Evolutionary conservation across 768 basidiomycete species (phyloP).

Genomic region (Trametes villosa): DNA sequence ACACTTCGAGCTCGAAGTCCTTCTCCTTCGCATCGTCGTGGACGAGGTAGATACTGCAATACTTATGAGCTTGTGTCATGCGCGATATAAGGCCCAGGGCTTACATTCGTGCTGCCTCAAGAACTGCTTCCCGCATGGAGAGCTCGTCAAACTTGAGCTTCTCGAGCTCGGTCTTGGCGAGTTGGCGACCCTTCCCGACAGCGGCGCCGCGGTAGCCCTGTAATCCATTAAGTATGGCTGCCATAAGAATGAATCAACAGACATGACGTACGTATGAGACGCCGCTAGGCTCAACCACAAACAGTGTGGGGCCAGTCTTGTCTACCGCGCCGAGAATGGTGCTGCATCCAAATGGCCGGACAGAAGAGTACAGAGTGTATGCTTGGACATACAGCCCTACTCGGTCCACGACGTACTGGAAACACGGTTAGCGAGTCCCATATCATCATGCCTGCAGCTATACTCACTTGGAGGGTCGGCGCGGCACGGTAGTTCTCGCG

Average conservation of each 20-base stretch:
- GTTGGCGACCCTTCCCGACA: constrained; percentile 96
- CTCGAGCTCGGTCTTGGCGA: constrained; percentile 98
- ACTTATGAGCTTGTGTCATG: constrained; percentile 13
- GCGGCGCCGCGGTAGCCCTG: constrained; percentile 96
- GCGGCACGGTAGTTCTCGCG: constrained; percentile 75
- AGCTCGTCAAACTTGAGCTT: constrained; percentile 89
- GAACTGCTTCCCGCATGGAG: constrained; percentile 81
- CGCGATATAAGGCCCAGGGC: constrained; percentile 31
- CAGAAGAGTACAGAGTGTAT: constrained; percentile 97
- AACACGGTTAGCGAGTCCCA: not conserved
- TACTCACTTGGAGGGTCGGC: constrained; percentile 75
- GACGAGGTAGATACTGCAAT: constrained; percentile 86
- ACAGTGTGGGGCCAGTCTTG: constrained; percentile 84
- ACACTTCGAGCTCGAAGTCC: constrained; percentile 96
- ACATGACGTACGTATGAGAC: constrained; percentile 73
- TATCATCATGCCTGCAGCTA: not conserved
- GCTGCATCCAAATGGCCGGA: constrained; percentile 95
- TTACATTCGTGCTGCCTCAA: constrained; percentile 95
- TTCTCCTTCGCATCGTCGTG: constrained; percentile 99
- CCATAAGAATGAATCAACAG: not conserved
- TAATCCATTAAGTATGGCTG: not conserved
- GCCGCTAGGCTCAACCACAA: constrained; percentile 93
- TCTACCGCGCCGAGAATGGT: constrained; percentile 90
- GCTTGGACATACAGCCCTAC: constrained; percentile 90
- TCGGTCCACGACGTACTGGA: constrained; percentile 63